phyloP scores from a whole-genome alignment of 2,329 filamentous ascomycete species.

The Fusarium sp. region DNA sequence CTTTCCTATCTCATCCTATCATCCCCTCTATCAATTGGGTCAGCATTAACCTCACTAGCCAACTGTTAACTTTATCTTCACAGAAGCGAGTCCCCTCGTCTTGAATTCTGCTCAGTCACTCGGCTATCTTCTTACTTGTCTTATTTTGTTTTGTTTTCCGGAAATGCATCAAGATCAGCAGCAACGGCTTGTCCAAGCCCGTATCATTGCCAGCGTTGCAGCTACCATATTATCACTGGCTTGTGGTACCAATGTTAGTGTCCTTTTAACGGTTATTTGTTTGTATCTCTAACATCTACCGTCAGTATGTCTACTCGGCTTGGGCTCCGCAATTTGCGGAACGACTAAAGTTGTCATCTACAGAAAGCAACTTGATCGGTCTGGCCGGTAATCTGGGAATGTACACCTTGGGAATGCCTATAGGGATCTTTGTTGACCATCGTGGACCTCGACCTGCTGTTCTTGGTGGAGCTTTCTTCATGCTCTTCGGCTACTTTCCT shows the following conservation, averaged over 20 bases:
- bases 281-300: constrained; percentile 17
- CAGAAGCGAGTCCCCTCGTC: constrained; percentile 9
- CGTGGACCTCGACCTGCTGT: constrained; percentile 84
- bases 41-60: constrained; percentile 24
- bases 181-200: constrained; percentile 66
- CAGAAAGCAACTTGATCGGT: constrained; percentile 90
- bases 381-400: constrained; percentile 90
- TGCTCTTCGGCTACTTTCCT: constrained; percentile 86
- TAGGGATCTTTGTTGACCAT: constrained; percentile 87
- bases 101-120: not conserved
- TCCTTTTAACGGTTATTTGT: not conserved
- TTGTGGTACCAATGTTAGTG: constrained; percentile 88
- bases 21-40: constrained; percentile 14
- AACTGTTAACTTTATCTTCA: constrained; percentile 26
- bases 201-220: constrained; percentile 84
- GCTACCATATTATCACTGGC: constrained; percentile 87
- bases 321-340: constrained; percentile 97
- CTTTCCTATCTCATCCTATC: constrained; percentile 13
- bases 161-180: constrained; percentile 44
- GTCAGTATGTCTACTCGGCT: constrained; percentile 96
- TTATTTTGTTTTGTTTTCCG: not conserved
- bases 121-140: not conserved
- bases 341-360: constrained; percentile 86
- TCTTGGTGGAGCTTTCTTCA: constrained; percentile 75
- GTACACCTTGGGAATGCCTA: constrained; percentile 90